These are phyloP conservation scores for Apiosordaria backusii DNA, from an alignment of 495 filamentous ascomycete genomes.

Conservation along the genomic window DNA sequence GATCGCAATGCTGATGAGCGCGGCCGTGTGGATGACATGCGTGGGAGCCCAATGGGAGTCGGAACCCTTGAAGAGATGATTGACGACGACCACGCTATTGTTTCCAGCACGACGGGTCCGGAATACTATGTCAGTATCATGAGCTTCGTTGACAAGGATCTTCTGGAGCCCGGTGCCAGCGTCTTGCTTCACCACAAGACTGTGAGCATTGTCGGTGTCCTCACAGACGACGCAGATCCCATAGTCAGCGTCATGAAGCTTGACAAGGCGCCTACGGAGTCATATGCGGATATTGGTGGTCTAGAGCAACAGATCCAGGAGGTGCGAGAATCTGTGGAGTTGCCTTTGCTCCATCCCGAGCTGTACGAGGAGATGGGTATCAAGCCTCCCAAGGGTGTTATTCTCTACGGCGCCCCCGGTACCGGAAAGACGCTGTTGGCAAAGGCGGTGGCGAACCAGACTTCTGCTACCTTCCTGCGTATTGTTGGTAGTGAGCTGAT, in stretches of 20 bases:
- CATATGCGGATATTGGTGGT: conserved; percentile 97
- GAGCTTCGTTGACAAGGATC: conserved; percentile 99
- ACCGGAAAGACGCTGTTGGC: conserved; percentile 97
- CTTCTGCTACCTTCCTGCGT: conserved; percentile 94
- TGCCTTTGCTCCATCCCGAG: conserved; percentile 93
- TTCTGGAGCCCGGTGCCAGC: conserved; percentile 93
- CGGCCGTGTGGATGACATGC: conserved; percentile 95
- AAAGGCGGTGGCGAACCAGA: conserved; percentile 98
- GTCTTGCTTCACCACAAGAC: conserved; percentile 97
- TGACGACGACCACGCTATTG: conserved; percentile 98
- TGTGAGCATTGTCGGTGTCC: conserved; percentile 94
- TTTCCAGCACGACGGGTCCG: conserved; percentile 92
- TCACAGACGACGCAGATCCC: conserved; percentile 95
- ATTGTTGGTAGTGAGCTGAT: conserved; percentile 98
- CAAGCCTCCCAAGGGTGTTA: conserved; percentile 99
- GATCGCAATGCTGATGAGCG: conserved; percentile 91
- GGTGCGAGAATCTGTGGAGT: conserved; percentile 92
- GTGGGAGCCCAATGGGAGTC: conserved; percentile 97
- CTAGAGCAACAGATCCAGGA: conserved; percentile 95
- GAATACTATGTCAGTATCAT: conserved; percentile 99
- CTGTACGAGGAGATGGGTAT: conserved; percentile 99
- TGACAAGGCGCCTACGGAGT: conserved; percentile 97
- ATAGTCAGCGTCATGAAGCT: conserved; percentile 99
- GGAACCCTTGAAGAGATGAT: conserved; percentile 98
- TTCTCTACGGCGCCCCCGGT: conserved; percentile 95